These are phyloP conservation scores for Botryotinia globosa DNA, from an alignment of 2,329 filamentous ascomycete species.

Conservation along the genomic window DNA sequence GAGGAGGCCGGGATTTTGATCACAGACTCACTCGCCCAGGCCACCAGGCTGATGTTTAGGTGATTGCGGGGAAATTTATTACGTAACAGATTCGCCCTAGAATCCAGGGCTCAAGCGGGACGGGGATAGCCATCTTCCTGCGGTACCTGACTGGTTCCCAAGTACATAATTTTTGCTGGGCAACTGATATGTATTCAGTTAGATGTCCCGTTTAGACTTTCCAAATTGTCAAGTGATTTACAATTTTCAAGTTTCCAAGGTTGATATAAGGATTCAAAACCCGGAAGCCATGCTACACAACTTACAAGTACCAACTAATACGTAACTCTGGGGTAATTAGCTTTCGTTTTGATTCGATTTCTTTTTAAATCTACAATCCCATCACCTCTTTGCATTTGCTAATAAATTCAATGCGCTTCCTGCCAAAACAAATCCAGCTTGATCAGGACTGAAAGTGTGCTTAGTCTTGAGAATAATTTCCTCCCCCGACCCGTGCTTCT, in stretches of 20 bases:
- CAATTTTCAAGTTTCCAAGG: neutral
- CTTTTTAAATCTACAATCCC: neutral
- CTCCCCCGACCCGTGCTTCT: conserved; percentile 59
- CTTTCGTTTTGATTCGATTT: neutral
- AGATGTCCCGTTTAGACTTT: neutral
- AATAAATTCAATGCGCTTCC: conserved; percentile 91
- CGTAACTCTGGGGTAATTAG: neutral
- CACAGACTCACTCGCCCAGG: too few relatives aligned
- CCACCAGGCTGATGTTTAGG: neutral
- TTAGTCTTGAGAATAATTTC: conserved; percentile 71
- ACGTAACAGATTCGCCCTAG: neutral
- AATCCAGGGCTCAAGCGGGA: neutral
- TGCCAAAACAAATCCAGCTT: conserved; percentile 87
- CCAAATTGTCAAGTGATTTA: neutral
- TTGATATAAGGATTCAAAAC: neutral
- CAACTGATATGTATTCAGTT: neutral
- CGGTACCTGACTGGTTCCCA: neutral
- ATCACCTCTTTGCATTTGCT: conserved; percentile 52
- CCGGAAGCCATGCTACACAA: neutral
- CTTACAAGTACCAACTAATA: neutral
- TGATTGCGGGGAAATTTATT: neutral
- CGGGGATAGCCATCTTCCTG: neutral
- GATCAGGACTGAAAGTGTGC: conserved; percentile 85
- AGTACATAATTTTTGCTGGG: neutral
- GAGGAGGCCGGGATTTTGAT: neutral